A percentile compares a stretch with the other conserved stretches of the same genome.
Evolutionary conservation across 2,329 filamentous ascomycete species (phyloP).

Genomic region (Aspergillus piperis): DNA sequence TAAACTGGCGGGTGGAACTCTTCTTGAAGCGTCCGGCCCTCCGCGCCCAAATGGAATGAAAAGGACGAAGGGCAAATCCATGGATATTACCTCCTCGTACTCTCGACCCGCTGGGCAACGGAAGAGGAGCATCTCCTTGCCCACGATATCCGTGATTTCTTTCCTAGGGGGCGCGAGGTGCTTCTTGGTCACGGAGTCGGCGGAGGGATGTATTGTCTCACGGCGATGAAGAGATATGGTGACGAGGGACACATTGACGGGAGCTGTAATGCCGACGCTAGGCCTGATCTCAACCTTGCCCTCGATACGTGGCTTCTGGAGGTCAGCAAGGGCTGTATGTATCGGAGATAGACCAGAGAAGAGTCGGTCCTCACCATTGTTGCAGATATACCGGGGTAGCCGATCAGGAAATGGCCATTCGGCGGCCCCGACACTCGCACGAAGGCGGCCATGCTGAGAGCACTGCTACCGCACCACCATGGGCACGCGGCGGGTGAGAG

Average conservation of each 20-base stretch:
- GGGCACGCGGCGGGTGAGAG: constrained; percentile 33
- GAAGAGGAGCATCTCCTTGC: constrained; percentile 92
- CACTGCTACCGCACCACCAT: constrained; percentile 43
- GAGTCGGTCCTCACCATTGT: constrained; percentile 72
- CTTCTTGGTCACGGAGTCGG: constrained; percentile 90
- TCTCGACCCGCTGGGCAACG: constrained; percentile 81
- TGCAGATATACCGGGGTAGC: constrained; percentile 96
- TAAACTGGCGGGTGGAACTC: constrained; percentile 88
- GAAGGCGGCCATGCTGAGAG: constrained; percentile 67
- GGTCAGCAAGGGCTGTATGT: constrained; percentile 14
- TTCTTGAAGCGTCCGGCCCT: constrained; percentile 82
- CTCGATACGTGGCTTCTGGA: constrained; percentile 82
- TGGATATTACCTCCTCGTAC: constrained; percentile 83
- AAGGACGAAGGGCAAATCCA: constrained; percentile 96
- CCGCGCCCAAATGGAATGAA: constrained; percentile 95
- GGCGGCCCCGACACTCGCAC: constrained; percentile 97
- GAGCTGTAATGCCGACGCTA: constrained; percentile 78
- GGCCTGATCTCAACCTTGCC: constrained; percentile 97
- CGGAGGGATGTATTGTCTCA: constrained; percentile 94
- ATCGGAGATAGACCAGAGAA: neutral
- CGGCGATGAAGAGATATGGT: constrained; percentile 90
- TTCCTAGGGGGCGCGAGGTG: constrained; percentile 86
- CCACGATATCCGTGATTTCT: constrained; percentile 88
- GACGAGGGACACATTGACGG: constrained; percentile 87
- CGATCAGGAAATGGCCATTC: constrained; percentile 94